phyloP scores from a whole-genome alignment of 306 rosid genomes.

The Fragaria vesca region DNA sequence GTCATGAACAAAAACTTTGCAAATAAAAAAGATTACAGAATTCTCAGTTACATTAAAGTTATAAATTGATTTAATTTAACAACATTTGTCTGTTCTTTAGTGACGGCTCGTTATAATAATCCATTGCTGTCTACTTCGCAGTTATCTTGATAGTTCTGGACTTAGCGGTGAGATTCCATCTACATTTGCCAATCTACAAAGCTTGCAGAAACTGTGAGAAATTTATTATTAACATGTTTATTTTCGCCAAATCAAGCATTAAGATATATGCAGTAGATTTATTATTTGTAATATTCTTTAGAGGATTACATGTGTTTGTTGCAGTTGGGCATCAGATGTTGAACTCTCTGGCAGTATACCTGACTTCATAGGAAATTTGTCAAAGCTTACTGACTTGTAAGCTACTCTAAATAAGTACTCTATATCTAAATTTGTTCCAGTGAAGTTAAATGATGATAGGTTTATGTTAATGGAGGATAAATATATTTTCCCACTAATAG shows the following conservation, averaged over 20 bases:
- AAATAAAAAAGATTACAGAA: neutral
- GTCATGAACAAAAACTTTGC: neutral
- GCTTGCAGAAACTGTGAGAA: constrained; percentile 54
- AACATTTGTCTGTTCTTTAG: no score
- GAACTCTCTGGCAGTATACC: constrained; percentile 18
- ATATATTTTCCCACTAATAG: neutral
- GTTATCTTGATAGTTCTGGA: constrained; percentile 75
- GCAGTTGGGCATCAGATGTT: constrained; percentile 71
- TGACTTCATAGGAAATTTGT: constrained; percentile 21
- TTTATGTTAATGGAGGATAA: neutral
- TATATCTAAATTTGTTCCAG: neutral
- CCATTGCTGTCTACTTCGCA: constrained; percentile 32
- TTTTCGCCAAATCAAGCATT: neutral
- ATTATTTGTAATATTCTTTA: neutral
- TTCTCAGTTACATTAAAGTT: neutral
- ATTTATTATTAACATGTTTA: constrained; percentile 3
- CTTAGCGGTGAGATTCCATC: constrained; percentile 74
- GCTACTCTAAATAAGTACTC: constrained; percentile 21
- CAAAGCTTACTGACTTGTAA: constrained; percentile 62
- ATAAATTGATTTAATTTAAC: no score
- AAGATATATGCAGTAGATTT: neutral
- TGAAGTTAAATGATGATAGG: neutral
- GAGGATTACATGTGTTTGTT: constrained; percentile 19
- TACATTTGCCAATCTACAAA: constrained; percentile 55
- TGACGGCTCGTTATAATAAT: neutral